Percentiles rank a stretch among this genome's conserved stretches.
Evolutionary conservation across 306 rosid genomes (phyloP).

Genomic region (Mimosa pudica): DNA sequence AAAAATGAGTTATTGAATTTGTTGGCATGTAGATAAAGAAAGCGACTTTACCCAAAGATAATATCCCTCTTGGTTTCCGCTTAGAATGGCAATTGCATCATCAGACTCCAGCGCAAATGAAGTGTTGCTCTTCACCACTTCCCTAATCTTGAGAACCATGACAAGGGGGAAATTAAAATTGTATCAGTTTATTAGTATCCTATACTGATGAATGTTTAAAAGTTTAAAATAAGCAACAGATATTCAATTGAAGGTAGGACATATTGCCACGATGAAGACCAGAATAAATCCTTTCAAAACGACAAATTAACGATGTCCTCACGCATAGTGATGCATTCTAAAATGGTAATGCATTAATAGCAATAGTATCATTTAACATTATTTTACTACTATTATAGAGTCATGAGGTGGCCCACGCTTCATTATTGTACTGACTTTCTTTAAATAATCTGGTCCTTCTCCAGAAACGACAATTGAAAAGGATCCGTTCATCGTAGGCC

Average conservation of each 20-base stretch:
- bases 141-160: conserved; percentile 43
- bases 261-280: neutral
- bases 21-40: neutral
- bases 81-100: conserved; percentile 39
- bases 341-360: too few relatives aligned
- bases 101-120: conserved; percentile 35
- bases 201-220: neutral
- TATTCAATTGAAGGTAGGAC: neutral
- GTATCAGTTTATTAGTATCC: neutral
- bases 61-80: conserved; percentile 71
- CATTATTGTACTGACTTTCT: too few relatives aligned
- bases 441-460: neutral
- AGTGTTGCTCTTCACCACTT: conserved; percentile 47
- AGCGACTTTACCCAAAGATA: conserved; percentile 56
- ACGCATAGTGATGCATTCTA: neutral
- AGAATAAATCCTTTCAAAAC: neutral
- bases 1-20: neutral
- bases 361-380: too few relatives aligned
- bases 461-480: neutral
- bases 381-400: too few relatives aligned
- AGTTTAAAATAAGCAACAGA: neutral
- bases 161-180: neutral
- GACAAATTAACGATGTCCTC: neutral
- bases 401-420: too few relatives aligned
- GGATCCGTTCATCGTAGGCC: neutral